A percentile compares a stretch with the other conserved stretches of the same genome.
Conservation (phyloP, 306 rosid genomes). For the Cicer judaicum region DNA sequence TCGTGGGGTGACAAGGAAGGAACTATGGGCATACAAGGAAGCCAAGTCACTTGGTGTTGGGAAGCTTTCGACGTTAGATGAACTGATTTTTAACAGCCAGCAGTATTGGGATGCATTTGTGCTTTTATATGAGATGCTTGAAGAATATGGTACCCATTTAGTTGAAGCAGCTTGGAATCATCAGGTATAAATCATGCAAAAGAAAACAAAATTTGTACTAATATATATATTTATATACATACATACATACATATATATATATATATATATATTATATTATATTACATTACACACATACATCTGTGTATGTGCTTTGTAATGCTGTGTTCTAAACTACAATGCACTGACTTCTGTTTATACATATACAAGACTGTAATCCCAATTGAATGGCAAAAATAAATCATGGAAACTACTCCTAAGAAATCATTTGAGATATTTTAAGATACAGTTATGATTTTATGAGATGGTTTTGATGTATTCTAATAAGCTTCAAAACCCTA, state of each 20-base stretch:
- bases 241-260: too few relatives aligned
- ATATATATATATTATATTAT: too few relatives aligned
- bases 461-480: neutral
- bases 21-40: slow-evolving; percentile 83
- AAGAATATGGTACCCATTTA: slow-evolving; percentile 95
- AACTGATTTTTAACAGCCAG: slow-evolving; percentile 54
- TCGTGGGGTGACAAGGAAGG: slow-evolving; percentile 74
- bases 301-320: neutral
- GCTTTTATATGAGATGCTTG: slow-evolving; percentile 94
- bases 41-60: slow-evolving; percentile 90
- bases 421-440: slow-evolving; percentile 1
- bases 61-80: slow-evolving; percentile 55
- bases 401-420: slow-evolving; percentile 25
- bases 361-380: neutral
- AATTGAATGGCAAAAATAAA: slow-evolving; percentile 15
- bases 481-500: slow-evolving; percentile 13
- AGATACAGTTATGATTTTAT: slow-evolving; percentile 16
- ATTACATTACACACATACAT: too few relatives aligned
- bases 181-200: slow-evolving; percentile 61
- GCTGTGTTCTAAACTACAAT: neutral
- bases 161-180: slow-evolving; percentile 99
- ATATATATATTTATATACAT: too few relatives aligned
- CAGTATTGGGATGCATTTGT: slow-evolving; percentile 87
- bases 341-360: slow-evolving; percentile 22
- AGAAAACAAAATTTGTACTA: too few relatives aligned